These are phyloP conservation scores for Phoma sp. DNA, from an alignment of 2,329 filamentous ascomycete genomes.

Conservation along the genomic window DNA sequence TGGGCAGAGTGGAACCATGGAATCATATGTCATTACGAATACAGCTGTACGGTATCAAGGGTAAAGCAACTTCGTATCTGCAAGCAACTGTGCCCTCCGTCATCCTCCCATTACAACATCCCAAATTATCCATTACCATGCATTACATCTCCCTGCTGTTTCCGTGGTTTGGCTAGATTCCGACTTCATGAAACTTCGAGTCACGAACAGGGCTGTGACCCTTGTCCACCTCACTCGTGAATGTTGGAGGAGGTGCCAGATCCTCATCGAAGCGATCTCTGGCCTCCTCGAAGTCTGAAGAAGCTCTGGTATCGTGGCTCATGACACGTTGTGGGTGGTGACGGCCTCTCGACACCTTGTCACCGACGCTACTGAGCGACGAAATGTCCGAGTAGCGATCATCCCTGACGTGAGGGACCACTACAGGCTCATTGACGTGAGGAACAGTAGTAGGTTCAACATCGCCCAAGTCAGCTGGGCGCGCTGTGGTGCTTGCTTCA, in stretches of 20 bases:
- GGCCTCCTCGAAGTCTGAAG: conserved; percentile 61
- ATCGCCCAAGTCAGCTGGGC: conserved; percentile 22
- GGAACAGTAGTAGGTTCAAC: conserved; percentile 26
- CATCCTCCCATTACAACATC: conserved; percentile 7
- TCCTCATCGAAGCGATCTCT: conserved; percentile 59
- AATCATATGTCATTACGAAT: neutral
- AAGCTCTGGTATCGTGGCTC: conserved; percentile 45
- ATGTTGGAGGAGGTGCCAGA: conserved; percentile 50
- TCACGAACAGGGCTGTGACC: conserved; percentile 41
- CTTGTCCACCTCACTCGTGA: conserved; percentile 37
- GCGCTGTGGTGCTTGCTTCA: conserved; percentile 15
- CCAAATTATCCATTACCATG: conserved; percentile 2
- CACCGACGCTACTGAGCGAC: conserved; percentile 39
- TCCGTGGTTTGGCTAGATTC: conserved; percentile 23
- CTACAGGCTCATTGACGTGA: conserved; percentile 21
- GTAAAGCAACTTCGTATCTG: conserved; percentile 1
- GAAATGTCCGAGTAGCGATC: conserved; percentile 44
- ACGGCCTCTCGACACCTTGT: conserved; percentile 30
- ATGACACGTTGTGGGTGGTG: conserved; percentile 26
- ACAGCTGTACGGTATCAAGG: conserved; percentile 8
- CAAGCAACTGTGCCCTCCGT: neutral
- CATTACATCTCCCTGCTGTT: neutral
- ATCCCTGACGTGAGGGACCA: conserved; percentile 17
- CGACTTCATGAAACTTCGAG: conserved; percentile 46
- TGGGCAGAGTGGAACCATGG: neutral